Percentiles rank a stretch among this genome's conserved stretches.
Evolutionary conservation across 2,329 filamentous ascomycete genomes (phyloP).

Genomic region (Herpomyces periplanetae): DNA sequence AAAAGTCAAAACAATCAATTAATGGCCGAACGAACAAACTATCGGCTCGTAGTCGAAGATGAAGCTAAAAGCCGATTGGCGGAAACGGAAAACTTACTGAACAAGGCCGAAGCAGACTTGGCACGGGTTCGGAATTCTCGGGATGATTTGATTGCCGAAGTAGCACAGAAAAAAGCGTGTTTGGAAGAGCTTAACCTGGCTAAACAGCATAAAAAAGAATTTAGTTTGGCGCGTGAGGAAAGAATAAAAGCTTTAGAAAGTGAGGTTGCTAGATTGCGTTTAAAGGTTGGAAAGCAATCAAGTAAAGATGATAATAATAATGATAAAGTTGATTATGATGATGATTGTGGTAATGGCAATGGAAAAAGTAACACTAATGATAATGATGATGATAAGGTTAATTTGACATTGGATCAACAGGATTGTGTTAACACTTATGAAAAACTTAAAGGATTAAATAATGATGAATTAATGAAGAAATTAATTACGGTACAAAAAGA

Average conservation of each 20-base stretch:
- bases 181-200: constrained; percentile 35
- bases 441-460: too few relatives aligned
- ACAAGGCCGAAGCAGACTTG: constrained; percentile 42
- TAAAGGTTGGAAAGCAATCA: constrained; percentile 8
- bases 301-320: constrained; percentile 11
- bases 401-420: too few relatives aligned
- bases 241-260: constrained; percentile 45
- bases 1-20: constrained; percentile 50
- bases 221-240: constrained; percentile 36
- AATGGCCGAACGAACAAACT: constrained; percentile 45
- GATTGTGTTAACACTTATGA: too few relatives aligned
- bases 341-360: too few relatives aligned
- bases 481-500: constrained; percentile 36
- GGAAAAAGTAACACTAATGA: too few relatives aligned
- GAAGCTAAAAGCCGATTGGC: constrained; percentile 30
- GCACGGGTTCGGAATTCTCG: constrained; percentile 43
- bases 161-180: constrained; percentile 32
- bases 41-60: constrained; percentile 37
- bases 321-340: constrained; percentile 12
- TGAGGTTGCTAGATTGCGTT: constrained; percentile 28
- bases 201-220: constrained; percentile 31
- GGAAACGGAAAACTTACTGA: constrained; percentile 46
- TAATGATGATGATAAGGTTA: too few relatives aligned
- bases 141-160: constrained; percentile 51
- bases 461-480: constrained; percentile 31